Percentiles rank a stretch among this genome's conserved stretches.
Evolutionary conservation across 1,284 basidiomycete genomes (phyloP).

Genomic region (Pulchroboletus neoregius): DNA sequence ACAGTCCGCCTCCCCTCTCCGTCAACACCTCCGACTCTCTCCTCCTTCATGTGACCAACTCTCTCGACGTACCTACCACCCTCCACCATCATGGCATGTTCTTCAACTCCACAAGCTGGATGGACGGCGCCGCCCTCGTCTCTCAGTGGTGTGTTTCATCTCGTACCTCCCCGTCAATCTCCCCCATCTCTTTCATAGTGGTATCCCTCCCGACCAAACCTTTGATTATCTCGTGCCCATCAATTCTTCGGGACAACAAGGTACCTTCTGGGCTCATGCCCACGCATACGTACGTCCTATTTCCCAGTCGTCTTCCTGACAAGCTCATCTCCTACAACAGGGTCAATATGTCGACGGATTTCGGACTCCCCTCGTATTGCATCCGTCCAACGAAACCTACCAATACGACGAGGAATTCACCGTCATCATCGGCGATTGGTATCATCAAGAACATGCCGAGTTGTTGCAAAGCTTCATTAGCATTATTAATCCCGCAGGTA

Average conservation of each 20-base stretch:
- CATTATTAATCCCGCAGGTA: slow-evolving; percentile 74
- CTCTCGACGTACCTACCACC: slow-evolving; percentile 57
- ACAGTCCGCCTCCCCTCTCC: slow-evolving; percentile 74
- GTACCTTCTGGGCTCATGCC: slow-evolving; percentile 88
- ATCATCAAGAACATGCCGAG: slow-evolving; percentile 67
- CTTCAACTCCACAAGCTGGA: slow-evolving; percentile 83
- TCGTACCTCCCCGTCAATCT: not conserved
- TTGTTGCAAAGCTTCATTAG: slow-evolving; percentile 73
- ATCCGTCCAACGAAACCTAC: slow-evolving; percentile 57
- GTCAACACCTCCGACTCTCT: slow-evolving; percentile 72
- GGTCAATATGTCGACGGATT: slow-evolving; percentile 90
- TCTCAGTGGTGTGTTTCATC: slow-evolving; percentile 66
- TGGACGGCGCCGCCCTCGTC: slow-evolving; percentile 82
- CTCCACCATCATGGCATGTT: slow-evolving; percentile 92
- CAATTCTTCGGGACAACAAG: slow-evolving; percentile 66
- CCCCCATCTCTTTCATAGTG: slow-evolving; percentile 41
- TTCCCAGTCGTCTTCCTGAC: too few species aligned
- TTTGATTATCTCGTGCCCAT: slow-evolving; percentile 84
- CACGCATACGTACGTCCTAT: slow-evolving; percentile 50
- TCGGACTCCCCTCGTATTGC: slow-evolving; percentile 74
- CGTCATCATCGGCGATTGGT: slow-evolving; percentile 83
- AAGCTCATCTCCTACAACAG: slow-evolving; percentile 27
- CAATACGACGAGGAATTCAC: slow-evolving; percentile 92
- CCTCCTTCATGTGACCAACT: slow-evolving; percentile 73
- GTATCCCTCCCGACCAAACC: slow-evolving; percentile 73